Percentiles rank a stretch among this genome's conserved stretches.
phyloP scores from a whole-genome alignment of 2,329 filamentous ascomycete genomes.

The Setomelanomma holmii region DNA sequence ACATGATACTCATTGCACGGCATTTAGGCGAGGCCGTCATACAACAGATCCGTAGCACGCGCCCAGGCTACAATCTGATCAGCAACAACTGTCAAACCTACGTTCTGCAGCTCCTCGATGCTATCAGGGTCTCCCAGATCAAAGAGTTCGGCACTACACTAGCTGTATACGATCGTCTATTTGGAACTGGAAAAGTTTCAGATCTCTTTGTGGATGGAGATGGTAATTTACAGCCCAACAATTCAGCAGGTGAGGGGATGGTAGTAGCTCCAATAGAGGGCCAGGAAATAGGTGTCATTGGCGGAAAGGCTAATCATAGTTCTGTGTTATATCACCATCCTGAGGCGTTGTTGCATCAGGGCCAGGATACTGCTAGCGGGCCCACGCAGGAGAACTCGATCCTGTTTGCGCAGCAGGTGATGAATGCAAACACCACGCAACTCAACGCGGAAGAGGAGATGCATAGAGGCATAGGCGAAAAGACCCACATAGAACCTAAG shows the following conservation, averaged over 20 bases:
- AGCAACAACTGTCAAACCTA: conserved; percentile 68
- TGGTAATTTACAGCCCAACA: conserved; percentile 19
- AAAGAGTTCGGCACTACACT: conserved; percentile 62
- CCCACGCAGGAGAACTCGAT: conserved; percentile 51
- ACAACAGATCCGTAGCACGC: conserved; percentile 57
- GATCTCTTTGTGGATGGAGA: conserved; percentile 58
- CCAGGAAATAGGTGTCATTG: conserved; percentile 16
- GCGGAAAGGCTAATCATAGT: conserved; percentile 5
- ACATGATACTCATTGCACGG: neutral
- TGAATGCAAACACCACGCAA: conserved; percentile 63
- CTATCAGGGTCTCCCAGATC: conserved; percentile 60
- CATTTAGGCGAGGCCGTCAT: conserved; percentile 60
- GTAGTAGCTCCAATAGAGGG: conserved; percentile 5
- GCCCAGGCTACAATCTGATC: conserved; percentile 64
- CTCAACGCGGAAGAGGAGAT: conserved; percentile 46
- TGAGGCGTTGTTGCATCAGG: conserved; percentile 4
- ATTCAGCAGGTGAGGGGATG: conserved; percentile 27
- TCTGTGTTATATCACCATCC: neutral
- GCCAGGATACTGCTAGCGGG: conserved; percentile 3
- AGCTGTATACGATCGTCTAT: conserved; percentile 61
- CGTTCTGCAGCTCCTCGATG: conserved; percentile 60
- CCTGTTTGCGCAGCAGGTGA: conserved; percentile 60
- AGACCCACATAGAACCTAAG: neutral
- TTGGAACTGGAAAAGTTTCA: conserved; percentile 58
- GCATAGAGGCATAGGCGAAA: conserved; percentile 6